Evolutionary conservation across 164 flowering plant species (phyloP).

Genomic region (Stephania cephalantha): DNA sequence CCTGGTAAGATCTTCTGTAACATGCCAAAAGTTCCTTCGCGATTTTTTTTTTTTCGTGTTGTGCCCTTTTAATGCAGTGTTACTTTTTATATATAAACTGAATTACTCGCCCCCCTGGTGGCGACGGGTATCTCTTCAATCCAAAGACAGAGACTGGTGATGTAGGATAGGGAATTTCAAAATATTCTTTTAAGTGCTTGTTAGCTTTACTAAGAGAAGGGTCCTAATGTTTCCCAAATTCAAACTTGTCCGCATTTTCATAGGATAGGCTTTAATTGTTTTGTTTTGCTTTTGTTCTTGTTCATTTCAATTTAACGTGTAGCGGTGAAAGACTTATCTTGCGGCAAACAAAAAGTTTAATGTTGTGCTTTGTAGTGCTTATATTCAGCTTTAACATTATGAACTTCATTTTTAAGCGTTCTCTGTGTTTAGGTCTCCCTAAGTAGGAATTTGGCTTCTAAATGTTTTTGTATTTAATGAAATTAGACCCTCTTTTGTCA

Average conservation of each 20-base stretch:
- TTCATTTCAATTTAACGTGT: not conserved
- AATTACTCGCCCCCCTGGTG: not conserved
- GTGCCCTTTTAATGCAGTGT: too few species aligned
- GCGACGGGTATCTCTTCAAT: not conserved
- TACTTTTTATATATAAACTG: not conserved
- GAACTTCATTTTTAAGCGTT: not conserved
- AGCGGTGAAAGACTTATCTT: not conserved
- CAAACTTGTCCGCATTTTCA: not conserved
- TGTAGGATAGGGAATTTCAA: not conserved
- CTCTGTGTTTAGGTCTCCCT: not conserved
- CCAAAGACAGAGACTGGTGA: not conserved
- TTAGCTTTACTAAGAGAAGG: not conserved
- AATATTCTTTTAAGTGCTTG: too few species aligned
- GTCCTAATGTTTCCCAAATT: not conserved
- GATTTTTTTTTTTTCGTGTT: not conserved
- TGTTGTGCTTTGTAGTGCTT: not conserved
- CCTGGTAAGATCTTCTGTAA: constrained; percentile 46
- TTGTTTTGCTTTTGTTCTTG: not conserved
- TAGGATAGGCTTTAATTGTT: not conserved
- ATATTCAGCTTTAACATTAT: not conserved
- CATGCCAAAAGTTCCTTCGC: not conserved
- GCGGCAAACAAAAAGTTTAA: too few species aligned
- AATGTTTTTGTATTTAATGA: not conserved
- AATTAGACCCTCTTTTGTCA: not conserved
- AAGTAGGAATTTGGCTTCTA: not conserved